These are phyloP conservation scores for Sequoiadendron giganteum DNA, from an alignment of 75 land plant genomes.

Conservation along the genomic window DNA sequence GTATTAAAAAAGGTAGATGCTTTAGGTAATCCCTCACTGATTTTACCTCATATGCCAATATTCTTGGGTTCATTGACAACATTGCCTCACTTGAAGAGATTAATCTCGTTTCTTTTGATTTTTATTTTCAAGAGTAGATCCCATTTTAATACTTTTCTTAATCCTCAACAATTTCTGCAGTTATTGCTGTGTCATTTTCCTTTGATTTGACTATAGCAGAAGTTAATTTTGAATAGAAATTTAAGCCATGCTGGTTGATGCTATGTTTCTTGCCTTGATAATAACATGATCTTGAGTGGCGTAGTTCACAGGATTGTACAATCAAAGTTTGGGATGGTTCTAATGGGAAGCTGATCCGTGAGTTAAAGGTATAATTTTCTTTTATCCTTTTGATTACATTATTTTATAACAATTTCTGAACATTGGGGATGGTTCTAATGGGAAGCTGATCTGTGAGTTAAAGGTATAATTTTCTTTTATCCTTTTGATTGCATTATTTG, in stretches of 20 bases:
- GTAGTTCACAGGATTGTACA: conserved; percentile 88
- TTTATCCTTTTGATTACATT: background rate
- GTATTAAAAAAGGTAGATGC: background rate
- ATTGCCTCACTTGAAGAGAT: background rate
- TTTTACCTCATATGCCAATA: background rate
- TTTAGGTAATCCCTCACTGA: background rate
- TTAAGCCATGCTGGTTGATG: background rate
- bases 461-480: conserved; percentile 47
- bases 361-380: conserved; percentile 65
- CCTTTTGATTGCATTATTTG: background rate
- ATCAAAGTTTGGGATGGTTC: conserved; percentile 97
- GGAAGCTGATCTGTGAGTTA: conserved; percentile 90
- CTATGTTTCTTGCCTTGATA: background rate
- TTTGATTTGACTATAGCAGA: background rate
- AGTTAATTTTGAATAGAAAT: background rate
- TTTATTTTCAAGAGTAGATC: background rate
- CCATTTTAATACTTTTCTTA: background rate
- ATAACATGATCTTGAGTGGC: background rate
- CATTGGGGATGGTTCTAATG: conserved; percentile 64
- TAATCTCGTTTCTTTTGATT: background rate
- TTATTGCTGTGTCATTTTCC: background rate
- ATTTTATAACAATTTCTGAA: background rate
- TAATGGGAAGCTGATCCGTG: conserved; percentile 91
- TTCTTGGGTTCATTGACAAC: background rate
- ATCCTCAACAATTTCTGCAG: background rate